Conservation (phyloP, 169 alveolate genomes). For the Plasmodium chabaudi region DNA sequence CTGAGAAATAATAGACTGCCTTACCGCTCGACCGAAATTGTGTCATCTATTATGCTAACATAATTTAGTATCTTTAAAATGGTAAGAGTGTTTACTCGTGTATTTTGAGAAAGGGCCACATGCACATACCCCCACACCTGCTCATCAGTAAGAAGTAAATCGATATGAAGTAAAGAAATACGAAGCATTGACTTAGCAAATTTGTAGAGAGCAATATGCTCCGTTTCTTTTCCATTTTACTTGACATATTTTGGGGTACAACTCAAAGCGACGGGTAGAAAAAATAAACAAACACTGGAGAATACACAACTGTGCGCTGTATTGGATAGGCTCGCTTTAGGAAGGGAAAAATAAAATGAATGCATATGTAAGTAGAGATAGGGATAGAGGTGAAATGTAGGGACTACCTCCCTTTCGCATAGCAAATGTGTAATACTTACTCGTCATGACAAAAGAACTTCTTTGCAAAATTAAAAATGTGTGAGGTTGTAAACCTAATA, state of each 20-base stretch:
- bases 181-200: neutral
- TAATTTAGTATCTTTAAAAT: constrained; percentile 43
- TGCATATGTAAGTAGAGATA: neutral
- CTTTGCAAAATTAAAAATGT: constrained; percentile 37
- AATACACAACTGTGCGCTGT: constrained; percentile 28
- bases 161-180: neutral
- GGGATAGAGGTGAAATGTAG: no score
- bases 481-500: constrained; percentile 27
- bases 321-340: constrained; percentile 17
- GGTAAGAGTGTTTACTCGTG: constrained; percentile 16
- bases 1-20: no score
- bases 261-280: constrained; percentile 41
- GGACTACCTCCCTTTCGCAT: neutral
- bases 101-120: constrained; percentile 12
- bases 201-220: no score
- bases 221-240: constrained; percentile 12
- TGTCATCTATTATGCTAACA: constrained; percentile 37
- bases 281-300: constrained; percentile 44
- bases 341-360: neutral
- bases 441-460: constrained; percentile 15
- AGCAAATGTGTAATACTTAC: neutral
- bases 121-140: constrained; percentile 43
- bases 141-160: neutral
- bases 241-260: constrained; percentile 45
- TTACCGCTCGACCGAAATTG: constrained; percentile 14